Evolutionary conservation across 2,329 filamentous ascomycete genomes (phyloP).

Genomic region (Arthrocladium fulminans): DNA sequence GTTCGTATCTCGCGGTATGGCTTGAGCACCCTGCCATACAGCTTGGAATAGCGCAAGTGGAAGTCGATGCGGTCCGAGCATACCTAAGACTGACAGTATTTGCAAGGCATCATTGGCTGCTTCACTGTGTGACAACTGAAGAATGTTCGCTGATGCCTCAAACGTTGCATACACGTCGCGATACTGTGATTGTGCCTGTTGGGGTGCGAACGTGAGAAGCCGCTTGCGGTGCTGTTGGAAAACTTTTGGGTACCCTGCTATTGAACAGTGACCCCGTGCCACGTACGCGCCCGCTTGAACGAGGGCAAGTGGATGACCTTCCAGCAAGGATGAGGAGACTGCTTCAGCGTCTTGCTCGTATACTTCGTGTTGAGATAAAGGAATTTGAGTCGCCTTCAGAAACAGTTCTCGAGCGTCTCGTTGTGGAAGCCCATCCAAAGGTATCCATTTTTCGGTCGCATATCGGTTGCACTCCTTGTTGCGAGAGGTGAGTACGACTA

Average conservation of each 20-base stretch:
- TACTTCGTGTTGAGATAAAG: neutral
- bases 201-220: constrained; percentile 24
- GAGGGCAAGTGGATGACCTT: constrained; percentile 18
- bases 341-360: constrained; percentile 8
- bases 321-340: constrained; percentile 9
- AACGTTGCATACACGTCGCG: constrained; percentile 31
- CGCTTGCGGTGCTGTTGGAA: constrained; percentile 22
- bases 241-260: constrained; percentile 22
- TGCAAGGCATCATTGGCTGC: constrained; percentile 23
- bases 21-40: constrained; percentile 21
- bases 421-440: constrained; percentile 9
- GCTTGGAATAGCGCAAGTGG: constrained; percentile 27
- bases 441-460: constrained; percentile 8
- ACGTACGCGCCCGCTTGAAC: constrained; percentile 24
- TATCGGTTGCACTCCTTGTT: constrained; percentile 16
- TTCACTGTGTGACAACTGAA: constrained; percentile 13
- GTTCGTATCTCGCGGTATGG: neutral
- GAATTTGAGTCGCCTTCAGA: constrained; percentile 11
- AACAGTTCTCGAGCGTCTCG: constrained; percentile 15
- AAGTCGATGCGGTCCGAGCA: constrained; percentile 23
- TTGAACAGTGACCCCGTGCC: constrained; percentile 20
- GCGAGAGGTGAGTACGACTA: constrained; percentile 17
- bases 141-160: constrained; percentile 26
- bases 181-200: constrained; percentile 28
- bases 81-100: constrained; percentile 26